Conservation (phyloP, 805 yeast genomes). For the Metschnikowia chrysomelidarum region DNA sequence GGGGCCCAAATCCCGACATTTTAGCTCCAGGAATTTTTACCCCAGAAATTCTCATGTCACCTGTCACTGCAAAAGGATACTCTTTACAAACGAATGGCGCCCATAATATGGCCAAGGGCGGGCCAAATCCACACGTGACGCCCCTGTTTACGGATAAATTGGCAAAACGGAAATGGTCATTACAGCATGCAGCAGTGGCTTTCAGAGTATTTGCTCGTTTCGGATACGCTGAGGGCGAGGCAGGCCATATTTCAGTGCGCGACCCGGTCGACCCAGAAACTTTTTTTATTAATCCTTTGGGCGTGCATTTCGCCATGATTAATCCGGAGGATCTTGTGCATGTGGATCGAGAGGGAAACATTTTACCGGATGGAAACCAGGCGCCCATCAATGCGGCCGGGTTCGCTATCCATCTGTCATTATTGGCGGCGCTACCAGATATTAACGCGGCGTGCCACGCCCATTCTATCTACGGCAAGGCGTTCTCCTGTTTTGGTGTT, state of each 20-base stretch:
- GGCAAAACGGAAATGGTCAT: conserved; percentile 9
- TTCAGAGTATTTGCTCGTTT: conserved; percentile 13
- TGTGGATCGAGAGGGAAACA: conserved; percentile 6
- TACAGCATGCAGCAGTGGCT: conserved; percentile 10
- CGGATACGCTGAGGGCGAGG: conserved; percentile 14
- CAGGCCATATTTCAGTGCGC: conserved; percentile 14
- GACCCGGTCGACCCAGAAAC: conserved; percentile 16
- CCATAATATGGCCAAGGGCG: conserved; percentile 14
- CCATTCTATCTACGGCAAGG: conserved; percentile 13
- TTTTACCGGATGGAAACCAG: conserved; percentile 13
- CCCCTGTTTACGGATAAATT: conserved; percentile 9
- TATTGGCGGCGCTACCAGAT: conserved; percentile 12
- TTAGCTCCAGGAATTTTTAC: too few species aligned
- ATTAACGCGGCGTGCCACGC: conserved; percentile 15
- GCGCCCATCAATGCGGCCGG: conserved; percentile 15
- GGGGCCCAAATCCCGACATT: too few species aligned
- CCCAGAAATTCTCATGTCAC: too few species aligned
- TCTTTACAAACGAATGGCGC: conserved; percentile 9
- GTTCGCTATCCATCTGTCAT: conserved; percentile 12
- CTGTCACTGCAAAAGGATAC: conserved; percentile 9
- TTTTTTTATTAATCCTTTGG: conserved; percentile 15
- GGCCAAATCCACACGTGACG: conserved; percentile 7
- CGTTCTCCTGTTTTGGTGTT: conserved; percentile 8
- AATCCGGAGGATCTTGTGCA: conserved; percentile 12
- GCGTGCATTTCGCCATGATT: conserved; percentile 13